A percentile compares a stretch with the other conserved stretches of the same genome.
phyloP scores from a whole-genome alignment of 2,329 filamentous ascomycete genomes.

The Pseudogymnoascus sp. region DNA sequence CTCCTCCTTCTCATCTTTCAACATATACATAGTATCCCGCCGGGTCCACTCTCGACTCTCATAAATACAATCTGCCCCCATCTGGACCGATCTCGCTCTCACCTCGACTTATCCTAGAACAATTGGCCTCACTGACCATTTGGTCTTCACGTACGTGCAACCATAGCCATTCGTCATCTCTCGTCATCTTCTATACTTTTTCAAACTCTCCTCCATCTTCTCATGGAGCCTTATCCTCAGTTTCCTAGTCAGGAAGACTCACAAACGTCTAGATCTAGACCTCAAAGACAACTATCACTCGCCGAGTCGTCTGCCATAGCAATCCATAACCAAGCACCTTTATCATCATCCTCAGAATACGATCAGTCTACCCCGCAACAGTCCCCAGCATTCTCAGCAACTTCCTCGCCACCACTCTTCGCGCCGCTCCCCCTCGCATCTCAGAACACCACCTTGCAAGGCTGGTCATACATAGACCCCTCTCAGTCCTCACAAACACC shows the following conservation, averaged over 20 bases:
- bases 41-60: slow-evolving; percentile 5
- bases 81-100: neutral
- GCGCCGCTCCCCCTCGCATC: neutral
- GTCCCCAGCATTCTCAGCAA: neutral
- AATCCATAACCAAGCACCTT: neutral
- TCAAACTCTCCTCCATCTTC: neutral
- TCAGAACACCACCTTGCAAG: slow-evolving; percentile 1
- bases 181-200: slow-evolving; percentile 7
- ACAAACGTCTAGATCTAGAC: slow-evolving; percentile 8
- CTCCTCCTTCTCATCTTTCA: neutral
- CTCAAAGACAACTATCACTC: neutral
- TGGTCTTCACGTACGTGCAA: slow-evolving; percentile 9
- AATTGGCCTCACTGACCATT: neutral
- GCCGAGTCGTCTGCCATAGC: neutral
- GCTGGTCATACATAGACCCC: slow-evolving; percentile 1
- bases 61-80: slow-evolving; percentile 7
- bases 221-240: slow-evolving; percentile 6
- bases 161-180: slow-evolving; percentile 6
- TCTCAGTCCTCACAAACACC: slow-evolving; percentile 1
- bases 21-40: slow-evolving; percentile 1
- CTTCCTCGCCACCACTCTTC: neutral
- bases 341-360: slow-evolving; percentile 4
- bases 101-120: neutral
- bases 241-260: slow-evolving; percentile 8
- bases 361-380: neutral